phyloP scores from a whole-genome alignment of 768 basidiomycete species.

The Lactifluus piperatus region DNA sequence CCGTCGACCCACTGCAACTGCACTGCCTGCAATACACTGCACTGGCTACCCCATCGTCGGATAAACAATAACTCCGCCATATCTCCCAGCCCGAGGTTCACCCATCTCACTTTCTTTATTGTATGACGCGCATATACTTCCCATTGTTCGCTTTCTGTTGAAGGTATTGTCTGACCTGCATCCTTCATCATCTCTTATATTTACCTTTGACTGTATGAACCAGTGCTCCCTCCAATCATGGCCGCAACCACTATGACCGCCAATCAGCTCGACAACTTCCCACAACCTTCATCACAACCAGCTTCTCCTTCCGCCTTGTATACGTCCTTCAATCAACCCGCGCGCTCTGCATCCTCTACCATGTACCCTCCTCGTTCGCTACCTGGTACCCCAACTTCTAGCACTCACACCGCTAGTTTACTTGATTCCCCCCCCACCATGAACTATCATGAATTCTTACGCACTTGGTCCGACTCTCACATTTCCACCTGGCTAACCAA shows the following conservation, averaged over 20 bases:
- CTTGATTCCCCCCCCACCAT: slow-evolving; percentile 53
- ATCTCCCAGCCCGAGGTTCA: too few relatives aligned
- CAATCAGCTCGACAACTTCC: slow-evolving; percentile 28
- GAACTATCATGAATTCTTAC: slow-evolving; percentile 54
- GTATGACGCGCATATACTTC: background rate
- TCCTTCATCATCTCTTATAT: too few relatives aligned
- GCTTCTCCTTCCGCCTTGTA: slow-evolving; percentile 31
- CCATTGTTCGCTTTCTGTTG: background rate
- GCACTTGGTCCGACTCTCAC: slow-evolving; percentile 63
- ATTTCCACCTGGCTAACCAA: slow-evolving; percentile 73
- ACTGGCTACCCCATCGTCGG: too few relatives aligned
- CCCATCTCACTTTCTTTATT: background rate
- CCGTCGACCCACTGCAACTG: too few relatives aligned
- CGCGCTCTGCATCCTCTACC: slow-evolving; percentile 28
- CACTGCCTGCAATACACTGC: too few relatives aligned
- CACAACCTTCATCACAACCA: slow-evolving; percentile 32
- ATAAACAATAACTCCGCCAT: background rate
- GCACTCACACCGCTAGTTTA: slow-evolving; percentile 21
- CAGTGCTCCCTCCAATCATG: slow-evolving; percentile 2
- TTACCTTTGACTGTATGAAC: background rate
- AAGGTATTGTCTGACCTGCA: background rate
- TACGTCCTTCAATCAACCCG: slow-evolving; percentile 29
- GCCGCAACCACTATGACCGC: slow-evolving; percentile 23
- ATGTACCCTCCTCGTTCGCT: slow-evolving; percentile 33
- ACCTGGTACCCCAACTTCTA: slow-evolving; percentile 35